phyloP scores from a whole-genome alignment of 2,329 filamentous ascomycete genomes.

The Aotearoamyces nothofagi region DNA sequence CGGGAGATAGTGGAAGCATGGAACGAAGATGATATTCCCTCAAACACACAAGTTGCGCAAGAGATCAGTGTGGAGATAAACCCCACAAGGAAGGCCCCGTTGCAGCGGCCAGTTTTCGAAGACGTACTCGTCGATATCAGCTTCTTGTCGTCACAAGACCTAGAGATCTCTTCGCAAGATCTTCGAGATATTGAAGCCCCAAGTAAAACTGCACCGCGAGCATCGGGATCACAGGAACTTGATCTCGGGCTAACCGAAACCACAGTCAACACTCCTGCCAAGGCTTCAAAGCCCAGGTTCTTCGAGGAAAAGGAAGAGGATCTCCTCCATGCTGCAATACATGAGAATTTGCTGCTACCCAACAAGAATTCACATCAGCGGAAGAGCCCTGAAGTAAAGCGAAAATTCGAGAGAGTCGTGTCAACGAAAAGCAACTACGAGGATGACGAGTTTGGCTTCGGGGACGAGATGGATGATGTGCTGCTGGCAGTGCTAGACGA shows the following conservation, averaged over 20 bases:
- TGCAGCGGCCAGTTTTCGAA: conserved; percentile 1
- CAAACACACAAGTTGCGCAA: conserved; percentile 10
- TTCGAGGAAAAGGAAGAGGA: conserved; percentile 17
- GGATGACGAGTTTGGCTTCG: no score
- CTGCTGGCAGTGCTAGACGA: no score
- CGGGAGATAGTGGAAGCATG: conserved; percentile 31
- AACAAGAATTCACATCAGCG: no score
- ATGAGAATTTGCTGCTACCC: conserved; percentile 12
- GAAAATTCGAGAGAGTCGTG: no score
- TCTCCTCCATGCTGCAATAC: conserved; percentile 10
- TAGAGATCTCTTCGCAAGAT: conserved; percentile 30
- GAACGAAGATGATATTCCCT: conserved; percentile 11
- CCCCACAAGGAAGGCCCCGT: background rate
- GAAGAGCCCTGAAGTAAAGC: no score
- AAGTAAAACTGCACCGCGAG: background rate
- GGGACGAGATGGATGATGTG: no score
- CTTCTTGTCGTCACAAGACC: conserved; percentile 23
- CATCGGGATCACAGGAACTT: conserved; percentile 2
- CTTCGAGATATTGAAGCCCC: conserved; percentile 25
- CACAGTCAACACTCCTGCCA: background rate
- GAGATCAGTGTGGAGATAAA: conserved; percentile 2
- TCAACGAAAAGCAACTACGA: no score
- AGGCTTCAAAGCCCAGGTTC: conserved; percentile 6
- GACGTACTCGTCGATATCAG: background rate
- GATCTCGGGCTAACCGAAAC: background rate